Evolutionary conservation across 2,329 filamentous ascomycete genomes (phyloP).

Genomic region (Phyllosticta citriasiana): DNA sequence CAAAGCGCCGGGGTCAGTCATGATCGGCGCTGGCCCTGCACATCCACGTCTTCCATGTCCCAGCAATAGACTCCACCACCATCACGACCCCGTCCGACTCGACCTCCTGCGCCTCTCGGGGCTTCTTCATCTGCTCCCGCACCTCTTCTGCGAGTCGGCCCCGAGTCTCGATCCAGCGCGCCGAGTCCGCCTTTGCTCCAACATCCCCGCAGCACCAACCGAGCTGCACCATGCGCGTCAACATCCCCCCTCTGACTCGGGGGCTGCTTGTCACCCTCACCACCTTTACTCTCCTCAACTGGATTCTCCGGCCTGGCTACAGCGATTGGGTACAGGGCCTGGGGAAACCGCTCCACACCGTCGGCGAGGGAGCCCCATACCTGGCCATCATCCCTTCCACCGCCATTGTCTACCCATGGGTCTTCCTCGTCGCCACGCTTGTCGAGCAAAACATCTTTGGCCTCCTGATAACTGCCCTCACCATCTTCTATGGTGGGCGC

Average conservation of each 20-base stretch:
- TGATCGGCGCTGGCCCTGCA: slow-evolving; percentile 5
- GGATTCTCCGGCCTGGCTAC: slow-evolving; percentile 50
- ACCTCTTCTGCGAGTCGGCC: not conserved
- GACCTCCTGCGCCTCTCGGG: not conserved
- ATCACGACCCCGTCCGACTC: not conserved
- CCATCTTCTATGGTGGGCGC: slow-evolving; percentile 82
- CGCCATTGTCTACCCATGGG: slow-evolving; percentile 87
- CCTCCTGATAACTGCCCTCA: slow-evolving; percentile 62
- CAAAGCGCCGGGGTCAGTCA: not conserved
- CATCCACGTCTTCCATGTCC: not conserved
- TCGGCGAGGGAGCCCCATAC: slow-evolving; percentile 67
- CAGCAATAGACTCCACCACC: not conserved
- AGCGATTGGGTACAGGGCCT: slow-evolving; percentile 37
- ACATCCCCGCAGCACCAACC: not conserved
- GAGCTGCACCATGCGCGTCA: slow-evolving; percentile 61
- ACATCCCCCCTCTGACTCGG: slow-evolving; percentile 85
- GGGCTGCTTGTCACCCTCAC: slow-evolving; percentile 65
- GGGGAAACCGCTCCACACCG: slow-evolving; percentile 29
- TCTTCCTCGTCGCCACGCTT: slow-evolving; percentile 72
- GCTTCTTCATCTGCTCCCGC: not conserved
- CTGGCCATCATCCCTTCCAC: slow-evolving; percentile 75
- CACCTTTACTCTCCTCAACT: slow-evolving; percentile 72
- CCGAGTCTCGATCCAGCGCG: slow-evolving; percentile 7
- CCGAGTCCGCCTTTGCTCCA: slow-evolving; percentile 4
- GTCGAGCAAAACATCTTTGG: slow-evolving; percentile 93